Conservation (phyloP, 306 rosid genomes). For the Fragaria nilgerrensis region DNA sequence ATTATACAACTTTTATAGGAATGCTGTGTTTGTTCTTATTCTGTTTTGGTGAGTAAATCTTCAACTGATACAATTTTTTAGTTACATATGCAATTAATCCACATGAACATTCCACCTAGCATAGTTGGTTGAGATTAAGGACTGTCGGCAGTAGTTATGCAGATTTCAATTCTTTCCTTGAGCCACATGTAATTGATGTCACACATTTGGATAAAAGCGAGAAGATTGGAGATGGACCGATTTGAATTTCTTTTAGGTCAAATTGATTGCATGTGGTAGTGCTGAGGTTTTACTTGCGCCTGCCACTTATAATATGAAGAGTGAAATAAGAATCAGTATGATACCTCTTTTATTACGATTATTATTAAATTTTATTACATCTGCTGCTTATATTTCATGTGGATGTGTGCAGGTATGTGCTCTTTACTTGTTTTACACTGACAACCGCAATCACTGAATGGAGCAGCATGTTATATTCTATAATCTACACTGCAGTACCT, state of each 20-base stretch:
- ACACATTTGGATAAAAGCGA: not conserved
- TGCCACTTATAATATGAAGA: not conserved
- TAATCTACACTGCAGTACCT: conserved; percentile 74
- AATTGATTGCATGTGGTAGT: not conserved
- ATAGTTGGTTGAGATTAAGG: not conserved
- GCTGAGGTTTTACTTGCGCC: not conserved
- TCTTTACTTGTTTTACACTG: conserved; percentile 64
- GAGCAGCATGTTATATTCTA: conserved; percentile 81
- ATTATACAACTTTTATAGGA: conserved; percentile 88
- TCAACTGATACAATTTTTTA: conserved; percentile 3
- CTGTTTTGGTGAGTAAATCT: conserved; percentile 78
- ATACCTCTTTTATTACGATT: not conserved
- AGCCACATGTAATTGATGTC: not conserved
- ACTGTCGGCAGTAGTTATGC: conserved; percentile 6
- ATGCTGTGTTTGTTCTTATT: conserved; percentile 76
- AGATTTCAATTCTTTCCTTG: conserved; percentile 1
- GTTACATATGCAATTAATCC: not conserved
- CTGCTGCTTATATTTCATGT: conserved; percentile 17
- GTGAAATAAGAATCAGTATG: not conserved
- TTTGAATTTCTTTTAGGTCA: not conserved
- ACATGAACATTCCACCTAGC: not conserved
- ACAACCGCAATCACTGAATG: conserved; percentile 89
- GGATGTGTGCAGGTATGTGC: conserved; percentile 64
- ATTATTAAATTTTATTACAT: not conserved
- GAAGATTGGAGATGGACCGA: not conserved